Evolutionary conservation across 208 protist genomes (phyloP), one percentile per base, ranked within the genome.

Genomic region (Trypanosoma boissoni): DNA sequence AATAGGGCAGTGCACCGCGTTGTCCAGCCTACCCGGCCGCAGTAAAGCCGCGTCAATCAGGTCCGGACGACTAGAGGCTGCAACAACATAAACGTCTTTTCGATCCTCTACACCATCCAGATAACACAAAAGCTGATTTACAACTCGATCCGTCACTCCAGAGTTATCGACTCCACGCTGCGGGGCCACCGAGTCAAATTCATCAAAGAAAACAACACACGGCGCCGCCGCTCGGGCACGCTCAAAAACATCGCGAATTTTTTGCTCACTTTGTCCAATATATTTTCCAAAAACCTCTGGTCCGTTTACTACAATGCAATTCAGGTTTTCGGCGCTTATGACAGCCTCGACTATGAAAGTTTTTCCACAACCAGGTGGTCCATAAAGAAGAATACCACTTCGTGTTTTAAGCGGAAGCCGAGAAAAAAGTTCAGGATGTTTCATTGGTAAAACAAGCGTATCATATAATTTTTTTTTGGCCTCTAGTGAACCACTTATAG

Each of bases 61-160:
- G 78, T 99, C 98, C 1, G 98, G 98, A 36, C 98, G 76, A 59
- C 98, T 99, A 26, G 98, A 99, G 8, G 98, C 98, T 9, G 96
- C 99, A n/a, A 99, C 87, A 0, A 99, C 96, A 58, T 97, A 96
- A 1, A 99, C 97, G 64, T 93, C 80, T 64, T 90, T 87, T 49
- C 86, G 75, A n/a, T 71, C 80, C 61, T 96, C 89, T 14, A 99
- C 91, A 27, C 98, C 98, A 72, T 99, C 98, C 62, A 99, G 88
- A 78, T 99, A 98, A 31, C 77, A 97, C 28, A 99, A 74, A 5
- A 99, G 80, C 70, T 99, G 97, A 57, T 95, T 96, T 5, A 99
- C 89, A 1, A 99, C 97, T 29, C 98, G 78, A 65, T 98, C 96
- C 14, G 90, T 94, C 52, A 96, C 86, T 16, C 90, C 88, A 0